Evolutionary conservation across 2,329 filamentous ascomycete species (phyloP).

Genomic region (Fusarium musae): DNA sequence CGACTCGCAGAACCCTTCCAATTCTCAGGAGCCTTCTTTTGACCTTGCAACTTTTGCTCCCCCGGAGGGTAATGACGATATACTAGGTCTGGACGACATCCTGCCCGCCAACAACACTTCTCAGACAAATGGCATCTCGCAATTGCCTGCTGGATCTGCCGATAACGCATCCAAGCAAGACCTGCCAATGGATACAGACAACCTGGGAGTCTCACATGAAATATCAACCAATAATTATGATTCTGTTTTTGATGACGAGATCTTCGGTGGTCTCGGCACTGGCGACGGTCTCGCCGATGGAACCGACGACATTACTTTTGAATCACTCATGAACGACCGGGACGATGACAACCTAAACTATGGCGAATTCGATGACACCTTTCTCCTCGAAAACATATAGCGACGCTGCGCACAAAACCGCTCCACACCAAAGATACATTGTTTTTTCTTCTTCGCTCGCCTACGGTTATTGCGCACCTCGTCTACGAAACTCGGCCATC

Average conservation of each 20-base stretch:
- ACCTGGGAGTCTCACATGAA: slow-evolving; percentile 13
- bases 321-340: slow-evolving; percentile 61
- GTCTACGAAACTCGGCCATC: not conserved
- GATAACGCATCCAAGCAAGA: slow-evolving; percentile 27
- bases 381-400: slow-evolving; percentile 52
- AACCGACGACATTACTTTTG: slow-evolving; percentile 56
- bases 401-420: not conserved
- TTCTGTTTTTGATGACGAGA: slow-evolving; percentile 58
- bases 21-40: slow-evolving; percentile 54
- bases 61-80: slow-evolving; percentile 46
- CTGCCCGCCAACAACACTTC: slow-evolving; percentile 42
- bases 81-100: slow-evolving; percentile 47
- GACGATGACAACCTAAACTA: slow-evolving; percentile 49
- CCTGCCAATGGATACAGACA: slow-evolving; percentile 1
- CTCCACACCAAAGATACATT: not conserved
- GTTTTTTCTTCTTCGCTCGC: not conserved
- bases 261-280: slow-evolving; percentile 50
- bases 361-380: slow-evolving; percentile 58
- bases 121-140: slow-evolving; percentile 18
- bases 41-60: slow-evolving; percentile 58
- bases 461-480: not conserved
- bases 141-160: slow-evolving; percentile 16
- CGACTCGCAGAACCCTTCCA: slow-evolving; percentile 40
- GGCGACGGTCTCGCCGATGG: slow-evolving; percentile 50
- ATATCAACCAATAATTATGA: slow-evolving; percentile 43